Evolutionary conservation across 169 alveolate species (phyloP).

Genomic region (Babesia bigemina): DNA sequence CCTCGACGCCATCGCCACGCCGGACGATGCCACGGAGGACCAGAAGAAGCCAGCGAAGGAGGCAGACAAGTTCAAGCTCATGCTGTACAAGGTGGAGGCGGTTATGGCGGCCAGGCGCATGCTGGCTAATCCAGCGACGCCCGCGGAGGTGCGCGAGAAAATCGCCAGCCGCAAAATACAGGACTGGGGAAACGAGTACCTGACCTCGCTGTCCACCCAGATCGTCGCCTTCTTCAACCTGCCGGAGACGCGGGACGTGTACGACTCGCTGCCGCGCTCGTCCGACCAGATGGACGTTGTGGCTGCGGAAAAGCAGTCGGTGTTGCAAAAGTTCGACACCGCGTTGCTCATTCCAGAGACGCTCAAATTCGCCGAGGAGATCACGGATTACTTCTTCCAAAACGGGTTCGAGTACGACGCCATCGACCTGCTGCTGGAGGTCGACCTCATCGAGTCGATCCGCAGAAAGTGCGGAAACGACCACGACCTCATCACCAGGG

Average conservation of each 20-base stretch:
- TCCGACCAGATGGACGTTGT: constrained; percentile 22
- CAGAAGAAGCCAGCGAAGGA: constrained; percentile 1
- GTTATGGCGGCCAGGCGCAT: constrained; percentile 50
- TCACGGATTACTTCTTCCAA: constrained; percentile 51
- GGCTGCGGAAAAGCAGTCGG: constrained; percentile 3
- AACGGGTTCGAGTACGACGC: constrained; percentile 67
- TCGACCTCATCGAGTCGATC: constrained; percentile 57
- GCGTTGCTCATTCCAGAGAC: constrained; percentile 40
- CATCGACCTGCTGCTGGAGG: constrained; percentile 60
- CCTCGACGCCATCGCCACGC: constrained; percentile 46
- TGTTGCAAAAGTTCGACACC: constrained; percentile 15
- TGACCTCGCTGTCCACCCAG: constrained; percentile 51
- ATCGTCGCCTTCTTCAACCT: constrained; percentile 40
- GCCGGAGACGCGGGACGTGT: constrained; percentile 28
- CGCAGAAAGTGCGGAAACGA: constrained; percentile 49
- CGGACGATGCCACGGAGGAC: neutral
- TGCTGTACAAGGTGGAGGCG: constrained; percentile 61
- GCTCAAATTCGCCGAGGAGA: constrained; percentile 43
- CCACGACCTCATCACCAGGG: constrained; percentile 57
- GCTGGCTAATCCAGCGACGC: constrained; percentile 1
- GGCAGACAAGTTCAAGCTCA: constrained; percentile 15
- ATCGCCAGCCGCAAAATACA: constrained; percentile 40
- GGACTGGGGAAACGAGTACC: constrained; percentile 70
- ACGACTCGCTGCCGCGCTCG: neutral
- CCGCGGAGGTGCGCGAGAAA: constrained; percentile 17